Evolutionary conservation across 2,329 filamentous ascomycete species (phyloP).

Genomic region (Fusarium pseudoanthophilum): DNA sequence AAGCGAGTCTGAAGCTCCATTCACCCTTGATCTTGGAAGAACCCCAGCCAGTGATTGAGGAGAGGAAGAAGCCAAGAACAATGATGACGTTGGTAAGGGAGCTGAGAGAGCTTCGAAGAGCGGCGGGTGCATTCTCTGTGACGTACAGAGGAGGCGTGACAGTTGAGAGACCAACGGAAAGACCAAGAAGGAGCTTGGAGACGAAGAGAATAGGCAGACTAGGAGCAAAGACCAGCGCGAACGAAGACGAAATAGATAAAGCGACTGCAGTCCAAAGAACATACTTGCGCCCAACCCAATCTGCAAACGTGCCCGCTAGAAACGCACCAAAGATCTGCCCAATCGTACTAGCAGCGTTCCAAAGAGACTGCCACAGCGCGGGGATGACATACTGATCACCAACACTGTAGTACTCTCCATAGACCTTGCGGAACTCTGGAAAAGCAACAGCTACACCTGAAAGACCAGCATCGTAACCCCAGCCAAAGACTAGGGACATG

Average conservation of each 20-base stretch:
- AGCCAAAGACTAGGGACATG: constrained; percentile 50
- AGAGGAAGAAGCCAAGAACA: constrained; percentile 45
- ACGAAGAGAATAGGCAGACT: constrained; percentile 44
- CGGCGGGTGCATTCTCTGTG: constrained; percentile 45
- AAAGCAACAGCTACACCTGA: constrained; percentile 51
- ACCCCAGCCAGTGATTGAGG: constrained; percentile 44
- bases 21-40: constrained; percentile 42
- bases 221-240: constrained; percentile 44
- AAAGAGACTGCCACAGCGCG: constrained; percentile 51
- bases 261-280: constrained; percentile 41
- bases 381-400: constrained; percentile 49
- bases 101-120: constrained; percentile 42
- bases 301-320: constrained; percentile 43
- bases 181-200: constrained; percentile 43
- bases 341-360: constrained; percentile 52
- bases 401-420: constrained; percentile 48
- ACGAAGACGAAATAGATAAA: constrained; percentile 41
- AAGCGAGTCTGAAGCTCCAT: constrained; percentile 44
- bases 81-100: constrained; percentile 47
- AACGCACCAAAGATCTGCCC: constrained; percentile 46
- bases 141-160: constrained; percentile 45
- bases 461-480: constrained; percentile 51
- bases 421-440: constrained; percentile 48
- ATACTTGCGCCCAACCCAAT: constrained; percentile 36
- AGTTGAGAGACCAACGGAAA: constrained; percentile 43